phyloP scores from a whole-genome alignment of 352 stramenopile genomes.

The Globisporangium nunn region DNA sequence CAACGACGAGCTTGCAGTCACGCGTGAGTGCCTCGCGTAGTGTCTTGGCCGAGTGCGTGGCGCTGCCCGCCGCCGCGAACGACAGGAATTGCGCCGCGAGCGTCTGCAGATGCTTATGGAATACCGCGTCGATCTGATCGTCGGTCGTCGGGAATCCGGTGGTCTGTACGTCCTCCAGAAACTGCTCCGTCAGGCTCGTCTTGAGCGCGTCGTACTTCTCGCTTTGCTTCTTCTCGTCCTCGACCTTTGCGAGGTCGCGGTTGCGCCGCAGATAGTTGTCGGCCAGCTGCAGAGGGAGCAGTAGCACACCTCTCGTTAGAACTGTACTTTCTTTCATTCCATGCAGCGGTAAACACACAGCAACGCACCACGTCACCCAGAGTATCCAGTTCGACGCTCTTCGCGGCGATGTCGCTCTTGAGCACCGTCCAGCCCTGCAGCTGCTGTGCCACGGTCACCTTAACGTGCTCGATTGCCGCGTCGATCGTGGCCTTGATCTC shows the following conservation, averaged over 20 bases:
- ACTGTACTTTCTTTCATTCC: too few species aligned
- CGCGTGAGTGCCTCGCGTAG: constrained; percentile 49
- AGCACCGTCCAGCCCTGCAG: constrained; percentile 72
- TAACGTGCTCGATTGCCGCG: constrained; percentile 45
- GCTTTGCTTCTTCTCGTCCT: constrained; percentile 43
- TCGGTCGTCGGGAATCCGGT: constrained; percentile 54
- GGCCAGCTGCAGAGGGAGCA: constrained; percentile 28
- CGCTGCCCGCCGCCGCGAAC: constrained; percentile 26
- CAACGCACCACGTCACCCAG: constrained; percentile 63
- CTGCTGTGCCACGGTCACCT: constrained; percentile 35
- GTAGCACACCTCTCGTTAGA: constrained; percentile 1
- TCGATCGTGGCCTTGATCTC: constrained; percentile 58
- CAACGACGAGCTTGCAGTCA: constrained; percentile 48
- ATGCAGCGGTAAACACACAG: background rate
- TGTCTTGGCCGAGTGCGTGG: constrained; percentile 34
- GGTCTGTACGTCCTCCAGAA: constrained; percentile 45
- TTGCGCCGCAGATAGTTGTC: constrained; percentile 70
- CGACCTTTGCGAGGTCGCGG: constrained; percentile 47
- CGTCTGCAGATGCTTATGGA: constrained; percentile 48
- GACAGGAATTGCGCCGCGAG: constrained; percentile 54
- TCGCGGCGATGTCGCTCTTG: constrained; percentile 49
- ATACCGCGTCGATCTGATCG: constrained; percentile 55
- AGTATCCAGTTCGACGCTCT: constrained; percentile 63
- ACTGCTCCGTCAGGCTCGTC: constrained; percentile 41
- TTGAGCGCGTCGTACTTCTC: constrained; percentile 58